These are phyloP conservation scores for Solanum lignicaule DNA, from an alignment of 257 asterid species.

Conservation along the genomic window DNA sequence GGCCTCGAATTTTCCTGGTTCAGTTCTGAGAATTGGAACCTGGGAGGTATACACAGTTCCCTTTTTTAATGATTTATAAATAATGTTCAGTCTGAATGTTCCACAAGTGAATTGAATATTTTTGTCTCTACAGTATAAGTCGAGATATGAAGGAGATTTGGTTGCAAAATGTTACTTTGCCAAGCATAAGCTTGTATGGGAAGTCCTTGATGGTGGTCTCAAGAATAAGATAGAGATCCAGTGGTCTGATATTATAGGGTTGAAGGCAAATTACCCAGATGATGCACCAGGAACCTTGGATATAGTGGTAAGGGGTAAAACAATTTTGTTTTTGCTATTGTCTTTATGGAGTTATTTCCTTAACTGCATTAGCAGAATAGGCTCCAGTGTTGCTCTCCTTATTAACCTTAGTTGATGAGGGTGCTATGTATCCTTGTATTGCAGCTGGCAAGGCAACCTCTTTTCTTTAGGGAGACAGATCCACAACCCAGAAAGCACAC, in stretches of 20 bases:
- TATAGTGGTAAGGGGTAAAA: conserved; percentile 47
- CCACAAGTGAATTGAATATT: background rate
- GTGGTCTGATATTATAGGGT: conserved; percentile 76
- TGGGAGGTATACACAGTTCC: conserved; percentile 61
- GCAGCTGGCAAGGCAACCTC: conserved; percentile 82
- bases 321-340: background rate
- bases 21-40: conserved; percentile 59
- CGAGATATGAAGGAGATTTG: conserved; percentile 81
- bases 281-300: conserved; percentile 62
- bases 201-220: conserved; percentile 93
- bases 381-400: background rate
- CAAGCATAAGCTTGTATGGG: conserved; percentile 93
- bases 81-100: background rate
- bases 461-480: conserved; percentile 88
- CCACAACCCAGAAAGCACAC: conserved; percentile 96
- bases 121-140: conserved; percentile 50
- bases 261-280: conserved; percentile 56
- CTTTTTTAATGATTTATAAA: background rate
- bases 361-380: background rate
- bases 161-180: conserved; percentile 92
- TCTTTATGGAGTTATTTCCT: background rate
- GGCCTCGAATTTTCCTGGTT: conserved; percentile 79
- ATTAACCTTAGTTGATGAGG: background rate
- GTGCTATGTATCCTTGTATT: background rate
- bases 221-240: conserved; percentile 87